Conservation (phyloP, 257 asterid species). For the Fraxinus quadrangulata region DNA sequence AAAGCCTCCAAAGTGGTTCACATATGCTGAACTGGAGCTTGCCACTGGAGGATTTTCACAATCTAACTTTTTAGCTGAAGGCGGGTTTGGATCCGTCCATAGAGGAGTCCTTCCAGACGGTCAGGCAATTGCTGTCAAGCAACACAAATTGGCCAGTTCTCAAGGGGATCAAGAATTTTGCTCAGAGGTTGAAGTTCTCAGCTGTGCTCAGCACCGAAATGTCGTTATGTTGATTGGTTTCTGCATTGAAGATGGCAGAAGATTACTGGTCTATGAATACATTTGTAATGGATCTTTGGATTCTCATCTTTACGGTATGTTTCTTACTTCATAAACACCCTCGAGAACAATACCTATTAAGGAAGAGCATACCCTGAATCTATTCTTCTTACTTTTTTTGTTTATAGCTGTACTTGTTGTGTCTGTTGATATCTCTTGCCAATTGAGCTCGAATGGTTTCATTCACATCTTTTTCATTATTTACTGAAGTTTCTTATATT, state of each 20-base stretch:
- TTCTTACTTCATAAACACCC: neutral
- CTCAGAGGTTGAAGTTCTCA: conserved; percentile 92
- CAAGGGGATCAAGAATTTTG: conserved; percentile 99
- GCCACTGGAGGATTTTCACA: conserved; percentile 89
- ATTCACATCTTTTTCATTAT: neutral
- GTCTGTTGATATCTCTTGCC: neutral
- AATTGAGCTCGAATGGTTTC: neutral
- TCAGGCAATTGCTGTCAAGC: conserved; percentile 89
- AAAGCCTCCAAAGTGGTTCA: conserved; percentile 93
- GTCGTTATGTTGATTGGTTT: conserved; percentile 95
- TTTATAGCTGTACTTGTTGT: too few species aligned
- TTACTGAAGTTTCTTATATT: conserved; percentile 10
- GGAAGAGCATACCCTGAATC: neutral
- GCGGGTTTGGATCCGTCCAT: conserved; percentile 94
- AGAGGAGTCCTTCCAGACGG: conserved; percentile 90
- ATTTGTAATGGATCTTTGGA: conserved; percentile 97
- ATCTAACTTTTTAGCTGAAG: conserved; percentile 86
- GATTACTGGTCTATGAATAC: conserved; percentile 85
- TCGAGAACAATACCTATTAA: neutral
- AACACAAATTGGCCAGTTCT: conserved; percentile 92
- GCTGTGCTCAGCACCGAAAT: conserved; percentile 98
- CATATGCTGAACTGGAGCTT: conserved; percentile 75
- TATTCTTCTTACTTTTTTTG: neutral
- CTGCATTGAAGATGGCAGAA: conserved; percentile 83
- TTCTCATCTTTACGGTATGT: conserved; percentile 83